A percentile compares a stretch with the other conserved stretches of the same genome.
phyloP scores from a whole-genome alignment of 768 basidiomycete genomes.

The Rhizopogon vinicolor region DNA sequence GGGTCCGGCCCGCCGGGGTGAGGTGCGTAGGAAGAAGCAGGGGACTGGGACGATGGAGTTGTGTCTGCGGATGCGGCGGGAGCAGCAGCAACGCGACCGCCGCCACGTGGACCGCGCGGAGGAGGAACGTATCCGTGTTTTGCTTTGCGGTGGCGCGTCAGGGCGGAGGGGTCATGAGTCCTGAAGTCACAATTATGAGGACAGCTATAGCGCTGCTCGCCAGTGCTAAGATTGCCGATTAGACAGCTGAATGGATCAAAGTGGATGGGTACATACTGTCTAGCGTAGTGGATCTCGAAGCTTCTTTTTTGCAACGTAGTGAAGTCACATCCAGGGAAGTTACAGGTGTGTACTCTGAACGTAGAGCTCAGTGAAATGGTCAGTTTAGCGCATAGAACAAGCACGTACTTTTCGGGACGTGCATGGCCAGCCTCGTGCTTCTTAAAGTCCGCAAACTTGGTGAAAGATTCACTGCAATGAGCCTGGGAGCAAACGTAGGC shows the following conservation, averaged over 20 bases:
- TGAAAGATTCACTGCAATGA: constrained; percentile 11
- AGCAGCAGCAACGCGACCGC: neutral
- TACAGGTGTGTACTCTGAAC: constrained; percentile 16
- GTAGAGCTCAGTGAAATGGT: constrained; percentile 1
- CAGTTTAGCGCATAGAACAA: neutral
- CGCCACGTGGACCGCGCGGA: neutral
- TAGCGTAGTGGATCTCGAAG: constrained; percentile 14
- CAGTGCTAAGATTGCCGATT: constrained; percentile 11
- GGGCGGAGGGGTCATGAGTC: constrained; percentile 21
- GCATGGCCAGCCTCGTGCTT: constrained; percentile 18
- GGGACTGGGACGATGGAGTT: neutral
- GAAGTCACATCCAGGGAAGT: constrained; percentile 9
- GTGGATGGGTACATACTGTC: constrained; percentile 11
- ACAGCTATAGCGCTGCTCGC: constrained; percentile 9
- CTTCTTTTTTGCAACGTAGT: constrained; percentile 16
- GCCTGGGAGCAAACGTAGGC: constrained; percentile 7
- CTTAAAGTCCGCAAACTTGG: constrained; percentile 13
- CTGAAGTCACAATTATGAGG: constrained; percentile 12
- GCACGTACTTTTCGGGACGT: constrained; percentile 6
- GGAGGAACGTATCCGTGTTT: constrained; percentile 17
- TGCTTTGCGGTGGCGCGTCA: constrained; percentile 21
- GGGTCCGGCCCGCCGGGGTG: neutral
- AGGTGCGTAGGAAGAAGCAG: neutral
- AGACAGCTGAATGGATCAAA: too few relatives aligned
- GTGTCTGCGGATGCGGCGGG: neutral